These are phyloP conservation scores for Xerocomus spinulosus DNA, from an alignment of 768 basidiomycete genomes.

Conservation along the genomic window DNA sequence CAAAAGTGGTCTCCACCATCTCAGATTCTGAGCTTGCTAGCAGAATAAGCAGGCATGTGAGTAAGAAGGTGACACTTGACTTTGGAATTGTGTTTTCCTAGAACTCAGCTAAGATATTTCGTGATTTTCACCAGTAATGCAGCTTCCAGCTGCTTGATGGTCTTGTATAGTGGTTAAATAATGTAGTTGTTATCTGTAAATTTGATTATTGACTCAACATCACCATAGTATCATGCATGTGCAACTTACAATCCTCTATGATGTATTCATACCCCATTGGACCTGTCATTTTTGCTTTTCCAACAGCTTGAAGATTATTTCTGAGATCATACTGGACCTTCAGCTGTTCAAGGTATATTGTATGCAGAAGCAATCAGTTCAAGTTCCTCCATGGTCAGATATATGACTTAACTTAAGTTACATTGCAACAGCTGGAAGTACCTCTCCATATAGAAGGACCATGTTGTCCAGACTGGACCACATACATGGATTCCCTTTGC, in stretches of 20 bases:
- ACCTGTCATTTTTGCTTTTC: no score
- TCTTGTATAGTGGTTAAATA: conserved; percentile 3
- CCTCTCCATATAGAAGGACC: conserved; percentile 20
- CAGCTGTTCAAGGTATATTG: conserved; percentile 6
- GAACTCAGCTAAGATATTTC: background rate
- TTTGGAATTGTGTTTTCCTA: background rate
- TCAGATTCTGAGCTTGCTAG: background rate
- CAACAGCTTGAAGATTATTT: background rate
- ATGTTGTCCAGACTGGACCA: conserved; percentile 18
- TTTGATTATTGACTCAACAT: no score
- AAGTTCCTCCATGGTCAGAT: conserved; percentile 18
- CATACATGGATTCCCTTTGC: conserved; percentile 11
- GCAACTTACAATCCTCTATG: no score
- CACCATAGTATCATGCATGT: no score
- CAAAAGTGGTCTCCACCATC: background rate
- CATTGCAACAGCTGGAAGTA: conserved; percentile 12
- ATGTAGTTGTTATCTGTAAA: conserved; percentile 13
- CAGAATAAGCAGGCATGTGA: background rate
- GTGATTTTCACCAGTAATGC: background rate
- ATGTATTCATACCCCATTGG: no score
- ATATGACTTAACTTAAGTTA: conserved; percentile 1
- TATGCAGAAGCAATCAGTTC: conserved; percentile 1
- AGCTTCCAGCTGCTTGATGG: background rate
- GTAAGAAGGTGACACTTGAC: background rate
- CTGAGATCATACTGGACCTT: background rate